phyloP scores from a whole-genome alignment of 169 alveolate genomes.

The Plasmodium yoelii region DNA sequence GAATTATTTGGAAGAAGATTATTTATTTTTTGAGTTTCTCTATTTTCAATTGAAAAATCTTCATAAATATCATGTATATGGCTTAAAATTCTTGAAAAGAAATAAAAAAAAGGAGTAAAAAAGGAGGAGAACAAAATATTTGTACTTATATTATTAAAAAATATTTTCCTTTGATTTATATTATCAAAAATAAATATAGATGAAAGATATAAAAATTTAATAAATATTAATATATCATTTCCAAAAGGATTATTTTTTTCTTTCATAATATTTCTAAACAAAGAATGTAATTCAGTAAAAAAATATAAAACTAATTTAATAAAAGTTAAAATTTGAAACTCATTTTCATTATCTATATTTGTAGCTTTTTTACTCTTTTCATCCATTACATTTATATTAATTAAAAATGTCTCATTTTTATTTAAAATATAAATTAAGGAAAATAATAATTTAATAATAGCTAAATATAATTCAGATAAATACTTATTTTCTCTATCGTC shows the following conservation, averaged over 20 bases:
- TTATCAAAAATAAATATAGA: constrained; percentile 64
- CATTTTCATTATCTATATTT: constrained; percentile 27
- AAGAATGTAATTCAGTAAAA: constrained; percentile 41
- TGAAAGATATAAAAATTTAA: constrained; percentile 51
- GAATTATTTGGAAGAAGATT: no score
- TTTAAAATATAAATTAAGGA: constrained; percentile 45
- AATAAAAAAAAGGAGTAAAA: constrained; percentile 67
- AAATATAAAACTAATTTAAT: constrained; percentile 48
- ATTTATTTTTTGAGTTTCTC: no score
- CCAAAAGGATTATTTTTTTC: constrained; percentile 13
- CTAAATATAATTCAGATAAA: constrained; percentile 14
- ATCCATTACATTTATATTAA: constrained; percentile 22
- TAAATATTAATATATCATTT: constrained; percentile 22
- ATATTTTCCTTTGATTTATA: constrained; percentile 24
- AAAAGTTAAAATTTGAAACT: constrained; percentile 34
- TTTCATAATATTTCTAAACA: constrained; percentile 25
- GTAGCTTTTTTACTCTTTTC: constrained; percentile 8
- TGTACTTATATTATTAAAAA: constrained; percentile 50
- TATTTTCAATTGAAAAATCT: no score
- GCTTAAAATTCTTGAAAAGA: constrained; percentile 23
- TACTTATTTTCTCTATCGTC: constrained; percentile 21
- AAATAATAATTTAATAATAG: constrained; percentile 40
- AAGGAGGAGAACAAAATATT: constrained; percentile 64
- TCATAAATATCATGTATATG: constrained; percentile 20
- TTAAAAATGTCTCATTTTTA: constrained; percentile 43